Percentiles rank a stretch among this genome's conserved stretches.
phyloP scores from a whole-genome alignment of 2,329 filamentous ascomycete species.

The Ambrosiella xylebori region DNA sequence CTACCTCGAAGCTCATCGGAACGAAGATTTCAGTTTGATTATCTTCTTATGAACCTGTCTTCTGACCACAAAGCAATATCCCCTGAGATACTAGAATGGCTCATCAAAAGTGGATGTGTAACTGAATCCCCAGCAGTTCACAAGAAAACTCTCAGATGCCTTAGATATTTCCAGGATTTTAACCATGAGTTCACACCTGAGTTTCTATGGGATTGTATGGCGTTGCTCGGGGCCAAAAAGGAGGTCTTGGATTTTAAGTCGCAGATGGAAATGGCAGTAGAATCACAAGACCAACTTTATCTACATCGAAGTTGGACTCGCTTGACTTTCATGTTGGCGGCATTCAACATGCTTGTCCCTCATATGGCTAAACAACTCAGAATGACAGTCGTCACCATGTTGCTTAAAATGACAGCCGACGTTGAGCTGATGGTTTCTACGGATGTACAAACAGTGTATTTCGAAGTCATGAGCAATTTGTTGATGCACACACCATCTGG shows the following conservation, averaged over 20 bases:
- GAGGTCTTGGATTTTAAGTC: constrained; percentile 4
- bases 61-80: background rate
- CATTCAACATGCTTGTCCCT: too few relatives aligned
- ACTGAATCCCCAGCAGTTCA: background rate
- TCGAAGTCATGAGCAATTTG: too few relatives aligned
- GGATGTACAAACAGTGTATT: too few relatives aligned
- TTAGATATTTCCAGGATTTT: background rate
- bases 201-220: constrained; percentile 6
- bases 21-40: background rate
- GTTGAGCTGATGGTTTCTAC: too few relatives aligned
- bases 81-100: constrained; percentile 41
- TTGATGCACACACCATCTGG: too few relatives aligned
- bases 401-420: too few relatives aligned
- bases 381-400: too few relatives aligned
- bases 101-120: constrained; percentile 38
- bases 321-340: constrained; percentile 14
- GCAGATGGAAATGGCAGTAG: background rate
- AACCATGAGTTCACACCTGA: background rate
- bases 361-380: too few relatives aligned
- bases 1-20: background rate
- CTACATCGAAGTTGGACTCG: background rate
- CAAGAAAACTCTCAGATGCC: background rate
- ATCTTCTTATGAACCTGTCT: background rate
- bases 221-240: constrained; percentile 6
- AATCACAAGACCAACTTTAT: background rate